Conservation (phyloP, 2,329 filamentous ascomycete species). For the Arachnopeziza araneosa region DNA sequence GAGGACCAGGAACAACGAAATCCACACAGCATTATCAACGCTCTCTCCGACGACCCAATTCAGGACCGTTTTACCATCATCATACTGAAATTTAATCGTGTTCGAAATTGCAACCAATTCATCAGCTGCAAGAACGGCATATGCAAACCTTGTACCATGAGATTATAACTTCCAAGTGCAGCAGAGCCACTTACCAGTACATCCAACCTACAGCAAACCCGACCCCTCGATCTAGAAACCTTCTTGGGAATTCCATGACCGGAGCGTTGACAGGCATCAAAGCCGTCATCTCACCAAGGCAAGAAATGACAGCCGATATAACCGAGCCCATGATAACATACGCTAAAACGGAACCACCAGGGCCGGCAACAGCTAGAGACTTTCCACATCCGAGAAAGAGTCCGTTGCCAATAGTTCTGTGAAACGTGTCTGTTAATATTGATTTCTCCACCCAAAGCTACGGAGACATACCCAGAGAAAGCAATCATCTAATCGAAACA, state of each 20-base stretch:
- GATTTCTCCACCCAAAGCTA: not conserved
- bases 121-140: conserved; percentile 33
- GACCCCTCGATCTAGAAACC: conserved; percentile 34
- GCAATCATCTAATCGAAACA: conserved; percentile 35
- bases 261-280: conserved; percentile 37
- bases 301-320: conserved; percentile 39
- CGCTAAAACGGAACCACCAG: conserved; percentile 35
- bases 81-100: conserved; percentile 33
- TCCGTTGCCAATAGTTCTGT: conserved; percentile 37
- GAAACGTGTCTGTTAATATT: conserved; percentile 5
- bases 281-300: conserved; percentile 37
- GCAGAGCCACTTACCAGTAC: conserved; percentile 31
- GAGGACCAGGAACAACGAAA: conserved; percentile 33
- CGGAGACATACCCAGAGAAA: conserved; percentile 35
- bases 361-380: conserved; percentile 36
- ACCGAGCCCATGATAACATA: conserved; percentile 40
- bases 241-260: conserved; percentile 35
- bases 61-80: conserved; percentile 32
- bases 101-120: conserved; percentile 34
- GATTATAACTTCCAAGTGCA: not conserved
- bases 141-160: conserved; percentile 32
- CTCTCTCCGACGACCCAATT: conserved; percentile 31
- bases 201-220: conserved; percentile 37
- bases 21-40: conserved; percentile 35
- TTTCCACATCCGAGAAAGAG: conserved; percentile 37